phyloP scores from a whole-genome alignment of 2,329 filamentous ascomycete genomes.

The Claviceps cyperi region DNA sequence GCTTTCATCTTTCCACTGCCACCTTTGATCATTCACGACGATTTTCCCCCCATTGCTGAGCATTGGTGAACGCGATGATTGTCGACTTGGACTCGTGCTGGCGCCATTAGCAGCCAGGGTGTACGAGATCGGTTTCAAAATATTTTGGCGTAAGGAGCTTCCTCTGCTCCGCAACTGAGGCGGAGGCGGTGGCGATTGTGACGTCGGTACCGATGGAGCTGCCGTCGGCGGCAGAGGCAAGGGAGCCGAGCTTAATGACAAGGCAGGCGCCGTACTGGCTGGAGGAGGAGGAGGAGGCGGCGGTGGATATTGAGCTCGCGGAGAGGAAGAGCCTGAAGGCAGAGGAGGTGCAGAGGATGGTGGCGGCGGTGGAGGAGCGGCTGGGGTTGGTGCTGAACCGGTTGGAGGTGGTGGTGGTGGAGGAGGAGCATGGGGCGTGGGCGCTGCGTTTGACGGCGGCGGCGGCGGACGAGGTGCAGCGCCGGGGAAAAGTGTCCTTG shows the following conservation, averaged over 20 bases:
- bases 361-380: conserved; percentile 28
- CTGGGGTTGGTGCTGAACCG: conserved; percentile 21
- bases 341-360: conserved; percentile 6
- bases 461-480: conserved; percentile 22
- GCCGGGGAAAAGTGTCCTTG: conserved; percentile 16
- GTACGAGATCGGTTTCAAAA: conserved; percentile 64
- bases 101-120: conserved; percentile 53
- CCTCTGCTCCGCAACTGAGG: conserved; percentile 25
- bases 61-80: conserved; percentile 15
- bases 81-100: conserved; percentile 30
- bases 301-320: conserved; percentile 19
- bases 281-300: conserved; percentile 21
- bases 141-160: conserved; percentile 39
- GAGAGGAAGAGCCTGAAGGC: conserved; percentile 19
- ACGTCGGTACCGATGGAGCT: conserved; percentile 16
- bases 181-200: conserved; percentile 26
- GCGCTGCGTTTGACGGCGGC: conserved; percentile 20
- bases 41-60: conserved; percentile 23
- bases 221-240: conserved; percentile 15
- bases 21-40: conserved; percentile 62
- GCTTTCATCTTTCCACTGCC: conserved; percentile 73
- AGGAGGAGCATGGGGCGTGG: conserved; percentile 26
- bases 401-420: conserved; percentile 30
- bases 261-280: conserved; percentile 16
- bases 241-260: conserved; percentile 19